These are phyloP conservation scores for Fusarium illudens DNA, from an alignment of 2,329 filamentous ascomycete species.

Conservation along the genomic window DNA sequence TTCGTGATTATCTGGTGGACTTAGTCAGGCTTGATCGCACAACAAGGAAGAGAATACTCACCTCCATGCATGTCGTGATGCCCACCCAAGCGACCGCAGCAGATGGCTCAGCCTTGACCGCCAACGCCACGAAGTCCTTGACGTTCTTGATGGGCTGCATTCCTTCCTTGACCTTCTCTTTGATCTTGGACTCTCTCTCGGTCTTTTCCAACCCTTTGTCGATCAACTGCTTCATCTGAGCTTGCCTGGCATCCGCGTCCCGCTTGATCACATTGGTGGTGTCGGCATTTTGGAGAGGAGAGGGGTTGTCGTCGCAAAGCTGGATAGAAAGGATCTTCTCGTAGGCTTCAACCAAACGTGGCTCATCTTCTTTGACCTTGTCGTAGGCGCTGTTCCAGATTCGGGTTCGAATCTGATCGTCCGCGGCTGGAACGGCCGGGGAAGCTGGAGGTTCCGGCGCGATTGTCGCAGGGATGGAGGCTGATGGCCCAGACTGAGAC, in stretches of 20 bases:
- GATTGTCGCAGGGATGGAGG: background rate
- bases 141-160: background rate
- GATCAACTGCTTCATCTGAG: background rate
- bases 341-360: constrained; percentile 6
- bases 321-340: constrained; percentile 13
- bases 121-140: background rate
- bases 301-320: background rate
- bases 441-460: background rate
- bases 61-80: background rate
- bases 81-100: constrained; percentile 10
- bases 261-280: background rate
- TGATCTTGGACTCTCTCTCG: background rate
- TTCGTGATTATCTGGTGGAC: background rate
- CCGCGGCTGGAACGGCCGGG: rapidly evolving
- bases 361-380: background rate
- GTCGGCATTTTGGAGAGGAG: background rate
- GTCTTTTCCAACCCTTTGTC: background rate
- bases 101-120: background rate
- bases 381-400: constrained; percentile 21
- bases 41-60: background rate
- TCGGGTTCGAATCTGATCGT: background rate
- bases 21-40: background rate
- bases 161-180: background rate
- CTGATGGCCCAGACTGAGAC: background rate
- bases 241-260: background rate